Base-by-base conservation (phyloP, 2,329 filamentous ascomycete genomes). In the Daldinia sp. region DNA sequence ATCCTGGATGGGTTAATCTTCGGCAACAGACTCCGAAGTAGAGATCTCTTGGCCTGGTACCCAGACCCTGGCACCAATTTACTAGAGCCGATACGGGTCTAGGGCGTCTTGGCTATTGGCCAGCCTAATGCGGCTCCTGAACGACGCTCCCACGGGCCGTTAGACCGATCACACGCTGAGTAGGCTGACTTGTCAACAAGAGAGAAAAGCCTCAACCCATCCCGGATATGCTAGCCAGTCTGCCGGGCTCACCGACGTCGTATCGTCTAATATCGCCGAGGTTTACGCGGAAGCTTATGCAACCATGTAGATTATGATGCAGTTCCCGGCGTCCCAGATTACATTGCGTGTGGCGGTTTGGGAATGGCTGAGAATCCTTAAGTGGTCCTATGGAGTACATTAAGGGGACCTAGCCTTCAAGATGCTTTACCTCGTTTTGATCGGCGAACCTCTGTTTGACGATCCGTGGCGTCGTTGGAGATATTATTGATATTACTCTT, bases 101-200 rank as follows among this genome's bases (percentile, higher is more conserved):
- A 58, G 50, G 35, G 50, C 12, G 26, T 54, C 48, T 60, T 62
- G 18, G 46, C 53, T 42, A 73, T 72, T 72, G 70, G 72, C 42
- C 58, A 67, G 59, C 59, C 50, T 44, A 54, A 67, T 63, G 67
- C 66, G 68, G 67, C 68, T 70, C 67, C 58, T 69, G 63, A 42
- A 60, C 51, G 63, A 73, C 74, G 75, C 75, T 74, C 73, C 70
- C 67, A 39, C 75, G 75, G 75, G 44, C 75, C 75, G 75, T 71
- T 70, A 63, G 69, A 63, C 75, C 75, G 75, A 72, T 64, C 60
- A 56, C 42, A 68, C 68, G 65, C 60, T 66, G 68, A 68, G 37
- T 41, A 50, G 59, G 55, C 50, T 64, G 55, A 44, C 54, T 56
- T 61, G 48, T 54, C 26, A 57, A 61, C 55, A 39, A 55, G 50